Evolutionary conservation across 352 stramenopile genomes (phyloP), one percentile per base, ranked within the genome.

Genomic region (Lagenidium giganteum): DNA sequence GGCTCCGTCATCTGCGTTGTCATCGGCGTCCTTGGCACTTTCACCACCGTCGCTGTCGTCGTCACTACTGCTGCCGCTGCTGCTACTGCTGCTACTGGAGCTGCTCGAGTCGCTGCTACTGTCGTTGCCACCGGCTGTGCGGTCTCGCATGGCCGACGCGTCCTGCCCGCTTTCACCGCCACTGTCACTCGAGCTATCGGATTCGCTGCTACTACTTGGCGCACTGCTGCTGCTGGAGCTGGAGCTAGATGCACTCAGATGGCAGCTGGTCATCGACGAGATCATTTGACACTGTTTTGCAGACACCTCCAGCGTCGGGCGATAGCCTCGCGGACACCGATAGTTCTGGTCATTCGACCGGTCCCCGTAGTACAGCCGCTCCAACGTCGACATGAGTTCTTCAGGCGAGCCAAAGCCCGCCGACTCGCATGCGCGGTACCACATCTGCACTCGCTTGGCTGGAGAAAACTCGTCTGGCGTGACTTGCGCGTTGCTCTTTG

Each of bases 81-180:
- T 32, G 23, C 38, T 44, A 44, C 49, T 63, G 32, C 42, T 59
- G 36, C 45, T 76, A 33, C 43, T 65, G 32, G 42, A 67, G 36
- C 47, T 72, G 14, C 41, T 48, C 3, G 45, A 65, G 28, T 52
- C 57, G 32, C 42, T 73, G 33, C 50, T 66, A 45, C 36, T 54
- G 20, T 43, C 47, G 23, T 35, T 47, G n/a, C n/a, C n/a, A n/a
- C n/a, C n/a, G n/a, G n/a, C n/a, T n/a, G n/a, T n/a, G n/a, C n/a
- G n/a, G n/a, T n/a, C 11, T 48, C 8, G 16, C 30, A 30, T 49
- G 14, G 28, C 18, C 3, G 29, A 38, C 16, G 8, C 26, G n/a
- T 2, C 38, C 11, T 11, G 24, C 35, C 35, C 20, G 8, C 25
- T 20, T n/a, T n/a, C 28, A 14, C 28, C 28, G 9, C 9, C 9